Evolutionary conservation across 805 yeast genomes (phyloP).

Genomic region (Pichia pseudocactophila): DNA sequence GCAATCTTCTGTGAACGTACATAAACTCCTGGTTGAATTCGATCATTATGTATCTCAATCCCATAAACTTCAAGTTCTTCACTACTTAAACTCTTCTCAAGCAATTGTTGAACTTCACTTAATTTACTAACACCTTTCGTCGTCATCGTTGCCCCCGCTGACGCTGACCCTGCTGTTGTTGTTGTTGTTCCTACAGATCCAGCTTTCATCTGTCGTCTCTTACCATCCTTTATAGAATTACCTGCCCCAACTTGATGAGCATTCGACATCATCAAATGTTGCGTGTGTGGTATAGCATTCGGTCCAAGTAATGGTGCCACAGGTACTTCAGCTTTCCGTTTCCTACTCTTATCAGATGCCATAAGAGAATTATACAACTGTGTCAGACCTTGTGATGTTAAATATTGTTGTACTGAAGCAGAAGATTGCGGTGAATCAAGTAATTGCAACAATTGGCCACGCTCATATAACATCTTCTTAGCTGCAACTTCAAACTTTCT

Average conservation of each 20-base stretch:
- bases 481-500: slow-evolving; percentile 88
- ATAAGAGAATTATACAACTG: slow-evolving; percentile 76
- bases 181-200: slow-evolving; percentile 10
- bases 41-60: slow-evolving; percentile 66
- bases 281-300: slow-evolving; percentile 43
- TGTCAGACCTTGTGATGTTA: slow-evolving; percentile 81
- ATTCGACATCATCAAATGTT: slow-evolving; percentile 16
- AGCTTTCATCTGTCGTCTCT: slow-evolving; percentile 9
- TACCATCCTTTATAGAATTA: slow-evolving; percentile 6
- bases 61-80: slow-evolving; percentile 86
- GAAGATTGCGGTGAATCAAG: slow-evolving; percentile 83
- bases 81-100: slow-evolving; percentile 50
- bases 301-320: slow-evolving; percentile 50
- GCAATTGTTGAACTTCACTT: not conserved
- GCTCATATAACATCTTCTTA: slow-evolving; percentile 74
- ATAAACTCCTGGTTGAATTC: slow-evolving; percentile 69
- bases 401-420: slow-evolving; percentile 64
- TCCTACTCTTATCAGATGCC: slow-evolving; percentile 54
- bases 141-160: too few relatives aligned
- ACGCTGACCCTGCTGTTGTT: too few relatives aligned
- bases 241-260: slow-evolving; percentile 12
- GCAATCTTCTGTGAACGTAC: slow-evolving; percentile 74
- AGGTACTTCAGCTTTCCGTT: slow-evolving; percentile 43
- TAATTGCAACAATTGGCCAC: slow-evolving; percentile 67
- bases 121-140: too few relatives aligned